Evolutionary conservation across 1,139 yeast species (phyloP).

Genomic region (Candida anutae): DNA sequence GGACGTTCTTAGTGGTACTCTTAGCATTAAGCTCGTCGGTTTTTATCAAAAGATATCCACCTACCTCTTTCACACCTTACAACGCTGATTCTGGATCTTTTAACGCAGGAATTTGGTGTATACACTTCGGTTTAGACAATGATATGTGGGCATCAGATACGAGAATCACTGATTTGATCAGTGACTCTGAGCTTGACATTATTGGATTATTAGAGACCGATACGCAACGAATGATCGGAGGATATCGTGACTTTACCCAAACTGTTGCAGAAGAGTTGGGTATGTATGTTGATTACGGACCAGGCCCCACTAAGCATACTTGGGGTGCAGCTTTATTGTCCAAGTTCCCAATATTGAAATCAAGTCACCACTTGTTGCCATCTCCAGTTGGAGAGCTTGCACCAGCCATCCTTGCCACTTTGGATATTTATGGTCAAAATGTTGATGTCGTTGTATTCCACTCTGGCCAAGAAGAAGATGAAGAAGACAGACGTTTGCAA

Average conservation of each 20-base stretch:
- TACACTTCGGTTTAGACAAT: constrained; percentile 93
- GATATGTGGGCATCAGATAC: constrained; percentile 98
- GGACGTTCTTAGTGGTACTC: constrained; percentile 20
- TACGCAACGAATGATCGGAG: constrained; percentile 90
- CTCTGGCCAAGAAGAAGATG: constrained; percentile 97
- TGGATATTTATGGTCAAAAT: constrained; percentile 78
- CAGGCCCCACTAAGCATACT: constrained; percentile 96
- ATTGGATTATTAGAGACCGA: constrained; percentile 89
- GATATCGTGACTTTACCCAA: constrained; percentile 90
- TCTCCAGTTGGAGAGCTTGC: constrained; percentile 97
- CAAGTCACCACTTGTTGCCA: constrained; percentile 86
- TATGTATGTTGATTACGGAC: constrained; percentile 94
- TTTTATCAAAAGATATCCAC: constrained; percentile 54
- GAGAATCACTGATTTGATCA: constrained; percentile 76
- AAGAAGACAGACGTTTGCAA: constrained; percentile 85
- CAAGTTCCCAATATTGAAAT: constrained; percentile 84
- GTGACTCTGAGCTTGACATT: constrained; percentile 83
- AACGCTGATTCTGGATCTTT: constrained; percentile 69
- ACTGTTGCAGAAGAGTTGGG: constrained; percentile 86
- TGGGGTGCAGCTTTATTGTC: constrained; percentile 96
- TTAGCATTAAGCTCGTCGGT: constrained; percentile 27
- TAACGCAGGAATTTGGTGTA: constrained; percentile 97
- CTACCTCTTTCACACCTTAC: constrained; percentile 57
- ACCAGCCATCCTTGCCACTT: constrained; percentile 94
- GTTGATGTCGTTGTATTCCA: constrained; percentile 96